A percentile compares a stretch with the other conserved stretches of the same genome.
phyloP scores from a whole-genome alignment of 1,139 yeast genomes.

The Wickerhamiella infanticola region DNA sequence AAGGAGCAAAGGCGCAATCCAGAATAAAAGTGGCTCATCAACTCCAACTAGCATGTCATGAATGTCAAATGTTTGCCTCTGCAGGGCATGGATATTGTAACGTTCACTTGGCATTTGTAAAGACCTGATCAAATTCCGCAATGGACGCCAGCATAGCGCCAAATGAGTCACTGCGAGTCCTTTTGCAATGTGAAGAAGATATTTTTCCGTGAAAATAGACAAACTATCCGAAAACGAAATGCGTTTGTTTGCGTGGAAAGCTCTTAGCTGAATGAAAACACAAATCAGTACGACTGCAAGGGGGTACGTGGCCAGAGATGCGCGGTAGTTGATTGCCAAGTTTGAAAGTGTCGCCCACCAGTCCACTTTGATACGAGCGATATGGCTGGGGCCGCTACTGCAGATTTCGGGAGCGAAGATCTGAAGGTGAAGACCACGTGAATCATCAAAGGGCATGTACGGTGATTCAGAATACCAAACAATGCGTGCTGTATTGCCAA shows the following conservation, averaged over 20 bases:
- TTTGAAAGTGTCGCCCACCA: slow-evolving; percentile 23
- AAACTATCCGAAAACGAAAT: slow-evolving; percentile 40
- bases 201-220: slow-evolving; percentile 19
- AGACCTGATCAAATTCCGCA: slow-evolving; percentile 12
- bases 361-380: slow-evolving; percentile 21
- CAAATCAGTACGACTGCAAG: slow-evolving; percentile 18
- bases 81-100: slow-evolving; percentile 9
- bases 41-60: slow-evolving; percentile 14
- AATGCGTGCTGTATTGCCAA: slow-evolving; percentile 17
- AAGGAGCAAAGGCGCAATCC: slow-evolving; percentile 12
- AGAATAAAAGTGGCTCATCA: slow-evolving; percentile 9
- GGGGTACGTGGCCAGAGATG: slow-evolving; percentile 22
- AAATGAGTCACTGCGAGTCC: slow-evolving; percentile 12
- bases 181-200: slow-evolving; percentile 6
- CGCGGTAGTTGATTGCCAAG: slow-evolving; percentile 23
- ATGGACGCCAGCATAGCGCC: slow-evolving; percentile 9
- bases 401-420: slow-evolving; percentile 18
- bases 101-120: slow-evolving; percentile 17
- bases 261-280: slow-evolving; percentile 17
- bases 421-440: slow-evolving; percentile 22
- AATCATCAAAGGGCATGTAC: slow-evolving; percentile 40
- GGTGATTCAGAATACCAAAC: slow-evolving; percentile 66
- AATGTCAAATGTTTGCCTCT: slow-evolving; percentile 9
- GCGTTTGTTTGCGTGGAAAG: slow-evolving; percentile 24
- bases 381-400: slow-evolving; percentile 10